Evolutionary conservation across 2,329 filamentous ascomycete genomes (phyloP).

Genomic region (Penicillium sp.): DNA sequence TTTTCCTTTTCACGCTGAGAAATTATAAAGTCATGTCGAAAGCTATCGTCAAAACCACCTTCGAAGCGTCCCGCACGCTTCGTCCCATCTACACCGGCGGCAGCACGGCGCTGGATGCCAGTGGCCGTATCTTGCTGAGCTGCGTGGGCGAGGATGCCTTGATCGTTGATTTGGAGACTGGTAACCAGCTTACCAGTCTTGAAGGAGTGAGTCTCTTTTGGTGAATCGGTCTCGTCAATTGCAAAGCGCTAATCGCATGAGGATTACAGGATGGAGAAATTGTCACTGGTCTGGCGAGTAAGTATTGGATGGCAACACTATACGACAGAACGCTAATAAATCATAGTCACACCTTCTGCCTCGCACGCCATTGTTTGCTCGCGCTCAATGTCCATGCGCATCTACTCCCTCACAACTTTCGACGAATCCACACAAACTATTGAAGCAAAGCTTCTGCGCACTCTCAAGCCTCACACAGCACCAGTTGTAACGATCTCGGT

Average conservation of each 20-base stretch:
- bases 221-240: constrained; percentile 12
- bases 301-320: constrained; percentile 17
- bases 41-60: constrained; percentile 75
- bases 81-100: constrained; percentile 94
- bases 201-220: constrained; percentile 70
- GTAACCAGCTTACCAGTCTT: constrained; percentile 77
- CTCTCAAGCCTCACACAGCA: constrained; percentile 84
- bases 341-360: constrained; percentile 77
- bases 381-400: constrained; percentile 91
- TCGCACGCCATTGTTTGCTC: constrained; percentile 91
- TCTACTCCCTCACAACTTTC: constrained; percentile 71
- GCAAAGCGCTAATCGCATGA: constrained; percentile 16
- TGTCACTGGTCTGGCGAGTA: constrained; percentile 49
- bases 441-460: constrained; percentile 70
- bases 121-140: constrained; percentile 80
- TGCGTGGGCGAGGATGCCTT: constrained; percentile 91
- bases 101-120: constrained; percentile 77
- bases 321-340: constrained; percentile 8
- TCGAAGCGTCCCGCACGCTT: constrained; percentile 78
- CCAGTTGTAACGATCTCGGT: constrained; percentile 85
- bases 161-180: constrained; percentile 80
- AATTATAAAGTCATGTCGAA: constrained; percentile 47
- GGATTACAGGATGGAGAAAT: constrained; percentile 63
- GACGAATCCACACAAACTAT: constrained; percentile 59
- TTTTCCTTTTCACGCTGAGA: constrained; percentile 11